Conservation (phyloP, 257 asterid genomes). For the Euphrasia confusa region DNA sequence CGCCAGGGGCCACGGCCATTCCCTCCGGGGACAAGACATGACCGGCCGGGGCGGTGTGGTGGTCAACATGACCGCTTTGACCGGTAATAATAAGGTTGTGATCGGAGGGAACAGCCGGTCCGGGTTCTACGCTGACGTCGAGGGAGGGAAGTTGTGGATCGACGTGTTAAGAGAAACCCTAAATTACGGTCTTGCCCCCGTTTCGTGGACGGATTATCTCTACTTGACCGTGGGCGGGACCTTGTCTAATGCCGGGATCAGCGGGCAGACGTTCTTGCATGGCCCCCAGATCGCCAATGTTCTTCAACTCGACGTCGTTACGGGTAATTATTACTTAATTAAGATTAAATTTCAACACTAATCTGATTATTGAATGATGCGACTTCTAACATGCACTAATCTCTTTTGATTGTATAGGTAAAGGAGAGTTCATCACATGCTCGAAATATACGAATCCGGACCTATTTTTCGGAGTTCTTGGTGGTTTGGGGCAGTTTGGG, state of each 20-base stretch:
- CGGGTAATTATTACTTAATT: no score
- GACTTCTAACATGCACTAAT: no score
- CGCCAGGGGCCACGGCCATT: not conserved
- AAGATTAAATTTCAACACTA: no score
- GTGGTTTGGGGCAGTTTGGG: not conserved
- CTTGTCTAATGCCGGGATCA: not conserved
- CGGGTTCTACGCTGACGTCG: not conserved
- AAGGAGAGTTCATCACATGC: not conserved
- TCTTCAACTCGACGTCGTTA: not conserved
- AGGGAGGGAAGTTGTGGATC: not conserved
- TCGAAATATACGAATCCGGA: not conserved
- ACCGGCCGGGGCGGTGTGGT: not conserved
- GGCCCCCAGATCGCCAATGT: not conserved
- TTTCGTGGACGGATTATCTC: not conserved
- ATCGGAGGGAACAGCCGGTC: not conserved
- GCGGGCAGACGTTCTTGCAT: not conserved
- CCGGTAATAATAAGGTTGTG: not conserved
- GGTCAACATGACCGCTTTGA: not conserved
- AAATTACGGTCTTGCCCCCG: not conserved
- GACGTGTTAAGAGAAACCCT: not conserved
- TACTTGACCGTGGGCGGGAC: not conserved
- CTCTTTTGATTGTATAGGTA: no score
- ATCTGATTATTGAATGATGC: no score
- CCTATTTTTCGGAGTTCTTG: not conserved
- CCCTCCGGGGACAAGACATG: not conserved